Evolutionary conservation across 2,329 filamentous ascomycete genomes (phyloP).

Genomic region (Aspergillus pseudotamarii): DNA sequence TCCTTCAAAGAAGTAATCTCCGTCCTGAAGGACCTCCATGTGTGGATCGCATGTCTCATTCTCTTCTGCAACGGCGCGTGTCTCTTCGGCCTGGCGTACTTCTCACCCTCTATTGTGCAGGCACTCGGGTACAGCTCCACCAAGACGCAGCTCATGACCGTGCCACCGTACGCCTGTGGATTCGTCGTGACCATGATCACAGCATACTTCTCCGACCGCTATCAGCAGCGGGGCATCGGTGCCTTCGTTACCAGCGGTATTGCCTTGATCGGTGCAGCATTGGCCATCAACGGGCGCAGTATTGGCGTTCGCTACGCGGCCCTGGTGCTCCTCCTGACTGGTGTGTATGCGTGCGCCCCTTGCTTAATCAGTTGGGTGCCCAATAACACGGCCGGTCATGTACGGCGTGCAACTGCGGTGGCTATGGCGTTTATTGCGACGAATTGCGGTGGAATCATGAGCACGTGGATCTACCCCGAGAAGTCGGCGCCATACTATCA

Average conservation of each 20-base stretch:
- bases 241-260: constrained; percentile 22
- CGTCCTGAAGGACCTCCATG: constrained; percentile 16
- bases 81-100: constrained; percentile 25
- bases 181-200: constrained; percentile 26
- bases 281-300: constrained; percentile 8
- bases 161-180: constrained; percentile 33
- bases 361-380: constrained; percentile 18
- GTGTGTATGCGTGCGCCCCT: constrained; percentile 13
- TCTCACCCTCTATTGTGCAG: constrained; percentile 31
- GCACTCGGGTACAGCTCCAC: constrained; percentile 30
- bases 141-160: constrained; percentile 36
- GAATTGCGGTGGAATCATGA: constrained; percentile 14
- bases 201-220: constrained; percentile 32
- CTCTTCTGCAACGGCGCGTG: constrained; percentile 18
- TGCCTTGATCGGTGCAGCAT: constrained; percentile 16
- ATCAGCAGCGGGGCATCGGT: constrained; percentile 30
- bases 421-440: constrained; percentile 15
- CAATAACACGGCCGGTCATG: constrained; percentile 16
- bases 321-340: constrained; percentile 14
- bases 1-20: constrained; percentile 11
- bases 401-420: constrained; percentile 9
- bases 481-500: constrained; percentile 15
- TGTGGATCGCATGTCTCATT: constrained; percentile 13
- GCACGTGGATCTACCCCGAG: constrained; percentile 18
- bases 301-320: constrained; percentile 12